These are phyloP conservation scores for Wickerhamomyces bisporus DNA, from an alignment of 805 yeast genomes.

Conservation along the genomic window DNA sequence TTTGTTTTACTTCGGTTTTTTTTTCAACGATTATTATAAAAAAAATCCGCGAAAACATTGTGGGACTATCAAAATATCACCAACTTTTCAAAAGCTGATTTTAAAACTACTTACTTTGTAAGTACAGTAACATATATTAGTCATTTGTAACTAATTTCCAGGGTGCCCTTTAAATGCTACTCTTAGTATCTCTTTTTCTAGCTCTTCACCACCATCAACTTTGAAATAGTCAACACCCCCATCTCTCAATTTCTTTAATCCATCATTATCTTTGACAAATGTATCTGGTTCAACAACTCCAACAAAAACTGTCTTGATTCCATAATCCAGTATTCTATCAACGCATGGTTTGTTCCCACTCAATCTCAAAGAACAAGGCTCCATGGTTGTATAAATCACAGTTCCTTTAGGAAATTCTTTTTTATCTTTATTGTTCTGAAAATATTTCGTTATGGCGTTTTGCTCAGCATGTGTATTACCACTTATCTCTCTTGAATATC, in stretches of 20 bases:
- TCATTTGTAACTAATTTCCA: no score
- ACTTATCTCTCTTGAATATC: conserved; percentile 84
- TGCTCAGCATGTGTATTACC: conserved; percentile 99
- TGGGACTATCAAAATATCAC: no score
- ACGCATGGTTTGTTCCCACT: conserved; percentile 91
- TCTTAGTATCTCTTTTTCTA: conserved; percentile 60
- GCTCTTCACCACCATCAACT: conserved; percentile 57
- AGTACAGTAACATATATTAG: no score
- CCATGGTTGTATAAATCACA: conserved; percentile 92
- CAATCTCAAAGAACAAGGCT: conserved; percentile 84
- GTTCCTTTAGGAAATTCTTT: conserved; percentile 64
- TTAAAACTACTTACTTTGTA: no score
- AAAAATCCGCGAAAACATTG: no score
- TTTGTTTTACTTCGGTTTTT: no score
- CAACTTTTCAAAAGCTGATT: no score
- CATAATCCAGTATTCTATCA: conserved; percentile 60
- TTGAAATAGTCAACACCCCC: conserved; percentile 67
- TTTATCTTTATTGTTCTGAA: conserved; percentile 27
- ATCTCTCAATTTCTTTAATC: conserved; percentile 46
- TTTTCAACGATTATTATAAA: no score
- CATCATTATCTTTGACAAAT: conserved; percentile 75
- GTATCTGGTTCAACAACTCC: conserved; percentile 90
- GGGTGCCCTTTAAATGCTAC: conserved; percentile 73
- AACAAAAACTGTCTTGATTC: conserved; percentile 73
- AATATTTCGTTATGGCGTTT: conserved; percentile 80